phyloP scores from a whole-genome alignment of 768 basidiomycete species.

The Kwoniella sp. region DNA sequence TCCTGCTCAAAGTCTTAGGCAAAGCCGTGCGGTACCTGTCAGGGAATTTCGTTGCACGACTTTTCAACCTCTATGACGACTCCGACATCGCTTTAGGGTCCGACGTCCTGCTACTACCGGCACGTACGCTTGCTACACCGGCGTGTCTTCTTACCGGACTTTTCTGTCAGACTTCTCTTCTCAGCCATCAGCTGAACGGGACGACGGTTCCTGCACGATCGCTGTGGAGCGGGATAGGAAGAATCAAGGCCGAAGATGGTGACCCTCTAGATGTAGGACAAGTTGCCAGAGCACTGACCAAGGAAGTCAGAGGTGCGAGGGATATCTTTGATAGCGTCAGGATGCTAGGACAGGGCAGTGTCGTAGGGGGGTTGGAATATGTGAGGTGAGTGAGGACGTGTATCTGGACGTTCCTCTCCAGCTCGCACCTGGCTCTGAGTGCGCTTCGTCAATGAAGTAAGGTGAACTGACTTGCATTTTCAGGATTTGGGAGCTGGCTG shows the following conservation, averaged over 20 bases:
- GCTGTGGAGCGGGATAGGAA: conserved; percentile 20
- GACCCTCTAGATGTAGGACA: conserved; percentile 30
- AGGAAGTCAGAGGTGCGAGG: conserved; percentile 39
- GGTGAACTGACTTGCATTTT: conserved; percentile 3
- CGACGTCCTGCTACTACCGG: conserved; percentile 18
- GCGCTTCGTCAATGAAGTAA: neutral
- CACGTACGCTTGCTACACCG: conserved; percentile 22
- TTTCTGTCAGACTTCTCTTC: conserved; percentile 25
- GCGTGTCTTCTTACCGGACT: conserved; percentile 22
- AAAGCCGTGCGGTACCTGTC: conserved; percentile 13
- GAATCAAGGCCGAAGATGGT: neutral
- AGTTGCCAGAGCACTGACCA: conserved; percentile 35
- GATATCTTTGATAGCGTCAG: conserved; percentile 46
- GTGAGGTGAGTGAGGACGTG: conserved; percentile 33
- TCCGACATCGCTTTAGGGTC: conserved; percentile 11
- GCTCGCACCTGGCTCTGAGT: neutral
- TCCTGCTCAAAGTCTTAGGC: conserved; percentile 20
- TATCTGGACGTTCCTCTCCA: neutral
- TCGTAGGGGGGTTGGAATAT: conserved; percentile 37
- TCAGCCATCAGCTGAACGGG: conserved; percentile 12
- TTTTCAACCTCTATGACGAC: neutral
- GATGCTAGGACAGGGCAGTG: conserved; percentile 35
- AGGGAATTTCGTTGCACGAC: conserved; percentile 1
- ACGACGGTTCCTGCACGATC: conserved; percentile 26
- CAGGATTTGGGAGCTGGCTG: conserved; percentile 48